Evolutionary conservation across 352 stramenopile genomes (phyloP), one percentile per base, ranked within the genome.

Genomic region (Thalassiosira exigua): DNA sequence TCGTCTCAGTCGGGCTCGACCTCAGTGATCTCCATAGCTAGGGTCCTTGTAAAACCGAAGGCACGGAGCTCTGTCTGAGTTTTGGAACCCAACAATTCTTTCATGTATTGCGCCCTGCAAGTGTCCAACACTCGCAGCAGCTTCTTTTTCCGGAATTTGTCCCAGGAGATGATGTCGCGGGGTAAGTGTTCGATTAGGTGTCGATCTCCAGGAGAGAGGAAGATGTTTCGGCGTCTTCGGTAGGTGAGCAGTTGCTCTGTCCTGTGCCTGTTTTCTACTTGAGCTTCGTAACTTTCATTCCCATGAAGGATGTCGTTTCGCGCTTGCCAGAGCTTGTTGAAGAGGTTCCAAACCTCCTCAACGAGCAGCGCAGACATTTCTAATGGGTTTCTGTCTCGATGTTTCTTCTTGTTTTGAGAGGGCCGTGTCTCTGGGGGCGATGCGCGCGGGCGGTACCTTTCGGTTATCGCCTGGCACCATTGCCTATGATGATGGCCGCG

Each of bases 291-390:
- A 44, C 36, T 44, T 7, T 44, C 36, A 44, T 7, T 7, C 14
- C 36, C 36, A 14, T 44, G 36, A 14, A 44, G 36, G 36, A 56
- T 5, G 7, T 56, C 46, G n/a, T 56, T 56, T 19, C 46, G 46
- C 17, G 5, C 24, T 12, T 9, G 7, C 46, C 46, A 56, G 7
- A 22, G 17, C 5, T 7, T 4, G 9, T 30, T 7, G 17, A 21
- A 56, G 7, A 56, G 46, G 24, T 56, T 56, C 46, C 46, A 56
- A 19, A 5, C n/a, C 24, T 7, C n/a, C 17, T 56, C 46, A 4
- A 56, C 46, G n/a, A 56, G 46, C 17, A 56, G 5, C 4, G 46
- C 24, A 19, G 17, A 5, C 17, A 56, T 21, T 9, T 56, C 17
- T 9, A 29, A 21, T 5, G 46, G 5, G 5, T 5, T 12, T 56